Evolutionary conservation across 495 filamentous ascomycete genomes (phyloP), one percentile per base, ranked within the genome.

Genomic region (Wilcoxina mikolae): DNA sequence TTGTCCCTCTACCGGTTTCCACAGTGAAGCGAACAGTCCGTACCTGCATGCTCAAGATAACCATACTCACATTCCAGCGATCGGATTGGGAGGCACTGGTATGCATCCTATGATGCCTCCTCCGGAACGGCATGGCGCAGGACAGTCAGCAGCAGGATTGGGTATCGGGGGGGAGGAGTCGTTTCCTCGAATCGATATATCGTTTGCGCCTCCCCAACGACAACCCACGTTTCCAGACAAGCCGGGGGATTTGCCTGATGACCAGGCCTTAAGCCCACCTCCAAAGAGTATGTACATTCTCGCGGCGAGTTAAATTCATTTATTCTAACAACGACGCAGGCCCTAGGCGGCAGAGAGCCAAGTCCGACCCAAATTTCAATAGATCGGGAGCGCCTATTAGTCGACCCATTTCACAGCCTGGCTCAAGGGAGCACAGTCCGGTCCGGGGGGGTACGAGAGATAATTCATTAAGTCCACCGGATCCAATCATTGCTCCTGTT

Each of bases 121-220:
- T 41, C 58, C 83, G 82, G 61, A 9, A 43, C 9, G 39, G 20
- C 39, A 43, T 76, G 48, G 68, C 69, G 20, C 66, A 55, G 33
- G 58, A 59, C 22, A 68, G 49, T 70, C 70, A 39, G 82, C 83
- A 43, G 77, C 83, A 60, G 78, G 78, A n/a, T 77, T 80, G 56
- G 77, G 45, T 3, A 26, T 49, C 23, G 9, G 17, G 78, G 80
- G 82, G 31, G 79, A 84, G 57, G 85, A 88, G 72, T 80, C 81
- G 4, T 84, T 87, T 29, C 87, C 87, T 0, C 84, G 87, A 39
- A 95, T 98, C 66, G 91, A 88, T 62, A 87, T 98, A 59, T 82
- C 94, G 65, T 87, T 87, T 67, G 91, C 90, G 3, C 90, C 90
- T 22, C 70, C 73, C 17, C 77, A 86, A 10, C 72, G 76, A 45